Evolutionary conservation across 1,139 yeast species (phyloP), one percentile per base, ranked within the genome.

Genomic region (Eremothecium coryli): DNA sequence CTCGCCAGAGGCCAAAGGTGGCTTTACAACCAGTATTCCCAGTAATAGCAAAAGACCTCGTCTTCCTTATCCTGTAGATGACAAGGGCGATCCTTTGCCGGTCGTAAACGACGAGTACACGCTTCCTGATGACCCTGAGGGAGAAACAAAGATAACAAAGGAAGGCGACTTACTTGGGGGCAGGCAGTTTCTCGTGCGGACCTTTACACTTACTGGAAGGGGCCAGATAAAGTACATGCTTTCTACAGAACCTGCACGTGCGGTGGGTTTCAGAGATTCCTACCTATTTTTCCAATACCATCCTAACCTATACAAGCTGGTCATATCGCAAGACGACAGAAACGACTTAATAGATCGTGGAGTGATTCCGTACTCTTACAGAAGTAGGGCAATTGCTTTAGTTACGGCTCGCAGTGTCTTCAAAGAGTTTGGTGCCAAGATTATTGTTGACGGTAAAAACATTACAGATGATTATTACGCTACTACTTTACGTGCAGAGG

Each of bases 181-280:
- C n/a, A 69, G 97, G 45, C 71, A 74, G 49, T 90, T 72, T 61
- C 68, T 90, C 40, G 81, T 85, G 42, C 77, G 88, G 41, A 76
- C 93, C 0, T 90, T 90, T 60, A 82, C 84, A 4, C 71, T 88
- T 8, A 60, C 70, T 28, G 85, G 82, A 4, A 72, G 78, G 39
- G 95, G 94, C 3, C 71, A 75, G 25, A 68, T 76, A 42, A 66
- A 78, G 39, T 90, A 75, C 57, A 86, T 90, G 94, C 71, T 90
- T 31, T 82, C 95, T 2, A 88, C 97, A 0, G 97, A 88, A 54
- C 95, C 96, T 1, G 97, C 98, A 0, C 70, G 97, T 46, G 74
- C 88, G 49, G 86, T 88, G 46, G 97, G 97, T 3, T 86, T 86
- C 61, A 70, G 97, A 49, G 98, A 90, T 56, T 85, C 96, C 1